Evolutionary conservation across 2,329 filamentous ascomycete species (phyloP).

Genomic region (Aphanocladium album): DNA sequence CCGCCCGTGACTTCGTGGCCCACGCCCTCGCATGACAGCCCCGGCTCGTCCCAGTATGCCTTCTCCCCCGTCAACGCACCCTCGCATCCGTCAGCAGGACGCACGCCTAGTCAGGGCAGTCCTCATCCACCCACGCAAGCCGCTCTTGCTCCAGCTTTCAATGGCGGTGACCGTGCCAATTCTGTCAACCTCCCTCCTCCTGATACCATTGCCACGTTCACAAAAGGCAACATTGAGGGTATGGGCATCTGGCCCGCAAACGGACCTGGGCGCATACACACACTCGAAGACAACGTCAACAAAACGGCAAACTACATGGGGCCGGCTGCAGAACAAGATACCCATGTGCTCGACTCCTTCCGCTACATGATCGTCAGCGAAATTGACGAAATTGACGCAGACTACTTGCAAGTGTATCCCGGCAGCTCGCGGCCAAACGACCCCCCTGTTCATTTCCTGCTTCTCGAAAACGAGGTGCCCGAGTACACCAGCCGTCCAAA

Average conservation of each 20-base stretch:
- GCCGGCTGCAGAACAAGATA: slow-evolving; percentile 41
- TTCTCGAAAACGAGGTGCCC: slow-evolving; percentile 41
- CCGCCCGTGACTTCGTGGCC: slow-evolving; percentile 2
- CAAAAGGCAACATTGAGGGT: slow-evolving; percentile 12
- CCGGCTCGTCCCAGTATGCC: slow-evolving; percentile 3
- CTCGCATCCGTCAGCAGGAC: neutral
- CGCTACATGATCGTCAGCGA: slow-evolving; percentile 41
- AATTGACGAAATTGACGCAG: slow-evolving; percentile 39
- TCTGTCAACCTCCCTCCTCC: neutral
- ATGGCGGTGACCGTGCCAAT: neutral
- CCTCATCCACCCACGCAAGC: neutral
- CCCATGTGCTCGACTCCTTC: slow-evolving; percentile 41
- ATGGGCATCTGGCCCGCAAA: slow-evolving; percentile 15
- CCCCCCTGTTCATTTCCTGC: slow-evolving; percentile 41
- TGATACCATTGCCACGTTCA: slow-evolving; percentile 9
- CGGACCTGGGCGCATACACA: slow-evolving; percentile 22
- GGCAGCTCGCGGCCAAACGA: slow-evolving; percentile 30
- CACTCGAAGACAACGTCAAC: slow-evolving; percentile 37
- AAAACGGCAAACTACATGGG: slow-evolving; percentile 42
- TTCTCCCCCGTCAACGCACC: neutral
- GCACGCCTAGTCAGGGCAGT: neutral
- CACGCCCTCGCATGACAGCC: slow-evolving; percentile 10
- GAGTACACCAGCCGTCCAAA: slow-evolving; percentile 35
- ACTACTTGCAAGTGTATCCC: slow-evolving; percentile 37
- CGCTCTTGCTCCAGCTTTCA: neutral